Evolutionary conservation across 176 grass and related monocot species (phyloP), one percentile per base, ranked within the genome.

Genomic region (Avena insularis): DNA sequence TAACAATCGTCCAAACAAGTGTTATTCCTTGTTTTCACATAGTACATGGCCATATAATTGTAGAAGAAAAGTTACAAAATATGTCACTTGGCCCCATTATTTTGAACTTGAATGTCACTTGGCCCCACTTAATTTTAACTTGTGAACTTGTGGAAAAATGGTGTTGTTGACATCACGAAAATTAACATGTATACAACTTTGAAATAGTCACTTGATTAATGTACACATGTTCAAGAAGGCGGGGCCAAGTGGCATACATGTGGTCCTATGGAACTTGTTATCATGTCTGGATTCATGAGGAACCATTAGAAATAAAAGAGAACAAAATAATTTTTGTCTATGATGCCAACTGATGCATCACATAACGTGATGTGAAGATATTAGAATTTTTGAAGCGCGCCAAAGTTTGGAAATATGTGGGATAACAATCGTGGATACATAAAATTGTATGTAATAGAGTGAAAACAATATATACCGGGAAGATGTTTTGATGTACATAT

Each of bases 61-160:
- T 43, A 43, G 40, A 6, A 43, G 6, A 5, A 6, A 6, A 6
- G 4, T 40, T 40, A 5, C 38, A 40, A 40, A 40, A 40, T 40
- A 40, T 6, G 6, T 40, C 38, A 40, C 38, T 5, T 40, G 38
- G 38, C 38, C 38, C 38, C 40, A 43, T 6, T 43, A 43, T 6
- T 43, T 43, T 43, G 7, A 51, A 89, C 43, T n/a, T 51, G 2
- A 64, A 6, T 74, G 54, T 79, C 67, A 88, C 51, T 17, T 71
- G 74, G 74, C 11, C 81, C 38, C 43, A 84, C 21, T 31, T n/a
- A 48, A 4, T 36, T 35, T 45, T 43, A 60, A n/a, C 19, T 23
- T 78, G 17, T 67, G 64, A 67, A 33, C 64, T 67, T 67, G 29
- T 49, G 71, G 33, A 71, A 49, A 56, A 71, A n/a, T 67, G 13